Conservation (phyloP, 192 early-diverging fungal species). For the Linnemannia elongata region DNA sequence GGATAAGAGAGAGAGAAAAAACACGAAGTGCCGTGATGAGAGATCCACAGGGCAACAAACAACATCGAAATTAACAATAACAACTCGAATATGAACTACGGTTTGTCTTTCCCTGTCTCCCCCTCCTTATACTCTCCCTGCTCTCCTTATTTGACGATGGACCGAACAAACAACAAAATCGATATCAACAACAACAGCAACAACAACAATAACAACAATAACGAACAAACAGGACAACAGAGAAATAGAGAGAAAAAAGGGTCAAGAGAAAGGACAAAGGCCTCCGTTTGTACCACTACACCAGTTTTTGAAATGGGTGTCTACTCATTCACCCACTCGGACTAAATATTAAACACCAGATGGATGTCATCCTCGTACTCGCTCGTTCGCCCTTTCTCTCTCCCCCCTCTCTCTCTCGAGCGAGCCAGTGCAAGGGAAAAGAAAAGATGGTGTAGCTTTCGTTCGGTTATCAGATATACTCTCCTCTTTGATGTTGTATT, state of each 20-base stretch:
- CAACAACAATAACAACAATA: background rate
- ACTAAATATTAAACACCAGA: background rate
- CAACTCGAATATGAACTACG: background rate
- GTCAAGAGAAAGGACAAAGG: constrained; percentile 17
- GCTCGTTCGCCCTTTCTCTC: background rate
- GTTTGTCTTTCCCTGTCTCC: background rate
- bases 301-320: constrained; percentile 19
- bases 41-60: no score
- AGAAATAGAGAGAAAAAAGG: constrained; percentile 25
- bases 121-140: background rate
- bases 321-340: constrained; percentile 7
- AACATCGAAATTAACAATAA: no score
- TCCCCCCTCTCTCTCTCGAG: no score
- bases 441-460: background rate
- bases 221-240: constrained; percentile 11
- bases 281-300: constrained; percentile 32
- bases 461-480: constrained; percentile 6
- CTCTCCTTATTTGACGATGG: background rate
- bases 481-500: background rate
- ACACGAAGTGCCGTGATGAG: no score
- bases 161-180: background rate
- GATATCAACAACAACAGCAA: background rate
- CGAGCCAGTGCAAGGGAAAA: background rate
- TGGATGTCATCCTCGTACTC: background rate
- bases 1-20: no score